Evolutionary conservation across 1,139 yeast species (phyloP), one percentile per base, ranked within the genome.

Genomic region (Blastobotrys petasosporus): DNA sequence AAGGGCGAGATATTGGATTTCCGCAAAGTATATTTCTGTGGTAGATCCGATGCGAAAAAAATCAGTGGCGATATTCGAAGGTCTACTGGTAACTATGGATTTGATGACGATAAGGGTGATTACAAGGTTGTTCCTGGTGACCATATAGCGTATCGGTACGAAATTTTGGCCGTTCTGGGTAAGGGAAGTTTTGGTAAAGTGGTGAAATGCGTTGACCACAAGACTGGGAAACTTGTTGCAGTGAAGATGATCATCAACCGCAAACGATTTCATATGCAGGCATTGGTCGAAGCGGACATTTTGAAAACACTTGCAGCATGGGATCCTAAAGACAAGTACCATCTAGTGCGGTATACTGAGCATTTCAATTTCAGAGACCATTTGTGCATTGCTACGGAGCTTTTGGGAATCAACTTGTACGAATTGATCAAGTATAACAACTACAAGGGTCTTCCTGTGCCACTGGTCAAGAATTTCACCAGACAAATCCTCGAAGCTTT

Each of bases 181-280:
- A 80, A 76, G 48, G 96, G 96, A 3, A 80, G 92, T 30, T 87
- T 87, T 69, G 96, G 96, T 0, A 80, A 80, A 49, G 96, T 87
- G 2, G 67, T 85, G 8, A 71, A 76, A 48, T 83, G 92, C 52
- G 63, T 67, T 28, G 95, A 87, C 63, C 86, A 84, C 60, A 81
- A 82, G 59, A 67, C 68, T 17, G 71, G 74, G 1, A 65, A 68
- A 31, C 52, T 72, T 10, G 85, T 82, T 13, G 95, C 95, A 0
- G 70, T 87, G 23, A 87, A 87, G 60, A 76, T 87, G 47, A 80
- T 87, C 50, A 81, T 84, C 51, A 85, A 84, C 60, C 81, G 84
- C 49, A 73, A 82, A 49, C 75, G 80, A 49, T 81, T 90, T 78
- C 80, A 87, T 2, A 65, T 83, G 47, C 95, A 86, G 64, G 90